A percentile compares a stretch with the other conserved stretches of the same genome.
Conservation (phyloP, 352 stramenopile genomes). For the Phytophthora idaei region DNA sequence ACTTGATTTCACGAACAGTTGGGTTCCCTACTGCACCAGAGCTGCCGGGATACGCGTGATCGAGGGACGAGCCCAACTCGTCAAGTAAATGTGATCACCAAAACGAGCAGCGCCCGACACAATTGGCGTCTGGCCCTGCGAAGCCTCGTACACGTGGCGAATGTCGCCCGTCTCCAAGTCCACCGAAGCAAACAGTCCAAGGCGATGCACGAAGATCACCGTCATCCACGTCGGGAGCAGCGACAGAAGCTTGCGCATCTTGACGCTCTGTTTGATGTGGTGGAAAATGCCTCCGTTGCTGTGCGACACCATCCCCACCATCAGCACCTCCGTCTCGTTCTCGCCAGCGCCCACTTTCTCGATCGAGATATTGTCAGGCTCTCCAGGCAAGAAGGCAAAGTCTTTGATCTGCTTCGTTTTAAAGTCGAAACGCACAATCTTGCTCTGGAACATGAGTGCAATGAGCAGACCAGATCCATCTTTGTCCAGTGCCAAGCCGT, state of each 20-base stretch:
- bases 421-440: conserved; percentile 60
- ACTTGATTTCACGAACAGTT: background rate
- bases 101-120: conserved; percentile 49
- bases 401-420: conserved; percentile 49
- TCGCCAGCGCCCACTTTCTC: conserved; percentile 32
- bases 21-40: conserved; percentile 30
- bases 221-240: conserved; percentile 48
- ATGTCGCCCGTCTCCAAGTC: conserved; percentile 55
- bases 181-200: conserved; percentile 49
- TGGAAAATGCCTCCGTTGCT: conserved; percentile 40
- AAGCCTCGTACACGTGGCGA: conserved; percentile 51
- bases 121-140: conserved; percentile 40
- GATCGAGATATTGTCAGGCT: conserved; percentile 60
- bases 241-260: conserved; percentile 63
- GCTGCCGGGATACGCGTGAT: conserved; percentile 56
- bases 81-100: conserved; percentile 62
- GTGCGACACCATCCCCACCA: conserved; percentile 48
- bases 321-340: conserved; percentile 39
- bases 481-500: conserved; percentile 51
- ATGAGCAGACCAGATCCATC: conserved; percentile 49
- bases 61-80: conserved; percentile 46
- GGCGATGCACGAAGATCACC: conserved; percentile 37
- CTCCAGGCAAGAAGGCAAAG: conserved; percentile 64
- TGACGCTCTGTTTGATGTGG: conserved; percentile 40
- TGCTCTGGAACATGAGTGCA: conserved; percentile 58